Evolutionary conservation across 2,329 filamentous ascomycete genomes (phyloP), one percentile per base, ranked within the genome.

Genomic region (Penicillium sp.): DNA sequence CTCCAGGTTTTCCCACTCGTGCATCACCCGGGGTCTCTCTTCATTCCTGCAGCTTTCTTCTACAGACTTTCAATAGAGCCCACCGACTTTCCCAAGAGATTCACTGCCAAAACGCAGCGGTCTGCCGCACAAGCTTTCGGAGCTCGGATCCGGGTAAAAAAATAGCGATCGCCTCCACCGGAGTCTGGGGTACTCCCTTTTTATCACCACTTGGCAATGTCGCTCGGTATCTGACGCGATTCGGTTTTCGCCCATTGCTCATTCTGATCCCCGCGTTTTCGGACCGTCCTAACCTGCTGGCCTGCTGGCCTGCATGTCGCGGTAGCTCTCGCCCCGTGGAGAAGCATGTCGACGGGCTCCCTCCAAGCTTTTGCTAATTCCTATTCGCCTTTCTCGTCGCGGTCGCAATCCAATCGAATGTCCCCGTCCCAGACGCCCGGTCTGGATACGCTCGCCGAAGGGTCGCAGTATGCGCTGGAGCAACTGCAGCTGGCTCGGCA

Each of bases 401-500:
- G 50, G 45, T 56, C 62, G 30, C 62, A 64, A 54, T 53, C 63
- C 31, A 53, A 51, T 48, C 67, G 65, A 54, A 69, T 70, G 64
- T 55, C 69, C 38, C 69, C 64, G 44, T 67, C 67, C 22, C 69
- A 69, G 49, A 70, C 68, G 16, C 56, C 68, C 48, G 79, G 81
- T n/a, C 74, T 92, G 52, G 86, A 90, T 58, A 79, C 82, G 5
- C 80, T 91, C 41, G 80, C 83, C 6, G 85, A 89, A 57, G 81
- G 81, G 33, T 86, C 88, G 11, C 87, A 89, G 62, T 91, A 91
- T 73, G 81, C 85, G 16, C 77, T 90, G 53, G 87, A 90, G 58
- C 85, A 88, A 63, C 74, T 89, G 45, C 84, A 87, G 44, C 52
- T 71, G 46, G 63, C 67, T 42, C 65, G 67, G 38, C 66, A 69